Evolutionary conservation across 129 eudicot species (phyloP), one percentile per base, ranked within the genome.

Genomic region (Helichrysum umbraculigerum): DNA sequence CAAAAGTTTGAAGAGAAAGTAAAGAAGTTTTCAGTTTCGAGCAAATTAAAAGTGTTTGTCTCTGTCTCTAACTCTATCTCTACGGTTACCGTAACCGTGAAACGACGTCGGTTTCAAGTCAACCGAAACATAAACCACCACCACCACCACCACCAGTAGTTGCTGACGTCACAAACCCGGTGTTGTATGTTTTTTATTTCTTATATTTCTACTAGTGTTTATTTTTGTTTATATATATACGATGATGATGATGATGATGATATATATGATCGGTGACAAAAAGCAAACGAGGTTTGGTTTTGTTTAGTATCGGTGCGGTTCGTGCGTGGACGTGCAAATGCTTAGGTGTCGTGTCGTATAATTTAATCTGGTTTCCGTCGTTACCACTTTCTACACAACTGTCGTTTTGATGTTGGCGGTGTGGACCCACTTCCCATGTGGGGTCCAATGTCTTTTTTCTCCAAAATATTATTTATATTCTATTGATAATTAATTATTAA

Each of bases 21-120:
- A 80, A 80, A 68, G 79, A 66, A 80, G 83, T 41, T 80, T 80
- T 79, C 12, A 60, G 83, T 80, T 73, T 80, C 6, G 22, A 80
- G 83, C 71, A 73, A 73, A 29, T 34, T 15, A 33, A 4, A 79
- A 35, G 25, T 16, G 61, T 22, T 28, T 33, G 34, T 70, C 44
- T 10, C 4, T 44, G 28, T 25, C 1, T 1, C 28, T 25, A 25
- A 25, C 52, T 44, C 16, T 44, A 44, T 47, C 54, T 47, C 17
- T 47, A 30, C 35, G 14, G 71, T 21, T 78, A 21, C 25, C 76
- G 76, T 70, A 78, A 70, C 52, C 65, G 70, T 59, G 33, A 77
- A 77, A 77, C 81, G 76, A 8, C 82, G 73, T 79, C 79, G 79
- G 70, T 54, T 79, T 35, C 51, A 79, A 79, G 78, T 54, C 59